Conservation (phyloP, 345 rosid species). For the Passiflora organensis region DNA sequence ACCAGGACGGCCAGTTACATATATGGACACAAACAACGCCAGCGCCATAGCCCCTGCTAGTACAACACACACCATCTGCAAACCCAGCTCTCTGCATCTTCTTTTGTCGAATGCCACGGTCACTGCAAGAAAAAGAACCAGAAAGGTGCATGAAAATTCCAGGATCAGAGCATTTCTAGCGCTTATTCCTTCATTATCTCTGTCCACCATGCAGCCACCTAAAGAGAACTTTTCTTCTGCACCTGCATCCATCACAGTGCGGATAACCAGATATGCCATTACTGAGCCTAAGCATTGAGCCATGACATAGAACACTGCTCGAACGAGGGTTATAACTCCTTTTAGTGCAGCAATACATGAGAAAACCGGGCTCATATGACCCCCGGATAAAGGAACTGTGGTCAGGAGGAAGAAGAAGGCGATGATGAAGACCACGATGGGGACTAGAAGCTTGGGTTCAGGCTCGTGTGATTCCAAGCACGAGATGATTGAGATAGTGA, state of each 20-base stretch:
- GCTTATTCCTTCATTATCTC: conserved; percentile 20
- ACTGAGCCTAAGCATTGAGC: conserved; percentile 45
- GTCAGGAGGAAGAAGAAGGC: conserved; percentile 28
- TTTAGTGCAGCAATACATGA: conserved; percentile 31
- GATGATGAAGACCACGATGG: conserved; percentile 26
- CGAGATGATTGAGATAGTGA: conserved; percentile 26
- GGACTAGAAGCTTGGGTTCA: conserved; percentile 30
- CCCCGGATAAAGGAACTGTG: conserved; percentile 44
- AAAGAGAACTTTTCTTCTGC: conserved; percentile 27
- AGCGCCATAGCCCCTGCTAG: conserved; percentile 31
- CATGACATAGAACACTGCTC: conserved; percentile 35
- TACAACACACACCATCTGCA: conserved; percentile 22
- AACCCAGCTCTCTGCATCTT: conserved; percentile 34
- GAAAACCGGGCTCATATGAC: conserved; percentile 45
- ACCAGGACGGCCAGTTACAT: conserved; percentile 12
- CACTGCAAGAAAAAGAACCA: conserved; percentile 37
- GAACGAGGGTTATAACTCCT: conserved; percentile 30
- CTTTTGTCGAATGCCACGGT: conserved; percentile 38
- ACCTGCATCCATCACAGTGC: conserved; percentile 24
- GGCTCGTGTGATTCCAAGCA: conserved; percentile 9
- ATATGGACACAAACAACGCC: conserved; percentile 21
- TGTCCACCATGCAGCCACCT: conserved; percentile 47
- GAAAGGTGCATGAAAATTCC: conserved; percentile 40
- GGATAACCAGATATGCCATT: conserved; percentile 20
- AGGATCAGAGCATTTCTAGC: conserved; percentile 21